Conservation (phyloP, 345 rosid genomes). For the Theobroma cacao region DNA sequence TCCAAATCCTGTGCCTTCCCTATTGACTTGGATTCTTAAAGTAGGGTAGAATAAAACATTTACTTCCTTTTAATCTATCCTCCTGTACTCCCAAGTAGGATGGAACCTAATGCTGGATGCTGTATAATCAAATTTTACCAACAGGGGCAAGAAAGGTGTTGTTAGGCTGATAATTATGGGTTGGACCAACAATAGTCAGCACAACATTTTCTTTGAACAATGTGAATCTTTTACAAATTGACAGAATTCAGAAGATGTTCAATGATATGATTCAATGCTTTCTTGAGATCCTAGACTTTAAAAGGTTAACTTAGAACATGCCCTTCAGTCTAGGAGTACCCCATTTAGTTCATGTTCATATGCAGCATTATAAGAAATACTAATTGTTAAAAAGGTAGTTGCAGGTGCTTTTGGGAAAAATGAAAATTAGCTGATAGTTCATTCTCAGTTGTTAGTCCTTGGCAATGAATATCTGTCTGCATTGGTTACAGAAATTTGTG, state of each 20-base stretch:
- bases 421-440: neutral
- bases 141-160: neutral
- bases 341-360: neutral
- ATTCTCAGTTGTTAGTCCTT: neutral
- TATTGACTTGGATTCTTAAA: neutral
- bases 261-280: neutral
- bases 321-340: neutral
- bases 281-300: neutral
- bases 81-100: neutral
- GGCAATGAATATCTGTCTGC: neutral
- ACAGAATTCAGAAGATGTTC: neutral
- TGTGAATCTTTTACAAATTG: neutral
- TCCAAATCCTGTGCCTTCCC: neutral
- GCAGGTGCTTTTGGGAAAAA: neutral
- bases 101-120: neutral
- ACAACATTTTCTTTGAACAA: neutral
- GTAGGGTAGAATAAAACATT: neutral
- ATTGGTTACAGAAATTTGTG: neutral
- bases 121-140: neutral
- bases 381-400: neutral
- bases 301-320: neutral
- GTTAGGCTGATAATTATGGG: neutral
- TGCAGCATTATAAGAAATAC: neutral
- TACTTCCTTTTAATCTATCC: neutral
- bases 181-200: neutral